These are phyloP conservation scores for Aspergillus fischeri DNA, from an alignment of 2,329 filamentous ascomycete genomes.

Conservation along the genomic window DNA sequence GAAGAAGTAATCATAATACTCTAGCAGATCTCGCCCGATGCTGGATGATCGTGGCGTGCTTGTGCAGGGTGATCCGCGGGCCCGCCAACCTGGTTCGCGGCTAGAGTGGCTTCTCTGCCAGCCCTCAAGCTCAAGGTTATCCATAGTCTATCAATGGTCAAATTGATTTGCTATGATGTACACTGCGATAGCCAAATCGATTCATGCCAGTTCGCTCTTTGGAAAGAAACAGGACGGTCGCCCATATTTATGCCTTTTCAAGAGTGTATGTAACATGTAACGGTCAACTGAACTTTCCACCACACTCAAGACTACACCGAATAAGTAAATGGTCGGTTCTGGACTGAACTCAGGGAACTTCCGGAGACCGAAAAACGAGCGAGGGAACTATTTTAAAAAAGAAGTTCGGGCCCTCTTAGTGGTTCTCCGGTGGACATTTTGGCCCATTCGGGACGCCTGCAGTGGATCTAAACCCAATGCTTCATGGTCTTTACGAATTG, in stretches of 20 bases:
- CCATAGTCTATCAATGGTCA: not conserved
- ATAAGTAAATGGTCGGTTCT: not conserved
- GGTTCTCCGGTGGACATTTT: not conserved
- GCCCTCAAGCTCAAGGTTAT: not conserved
- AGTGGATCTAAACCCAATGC: not conserved
- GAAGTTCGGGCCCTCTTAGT: too few species aligned
- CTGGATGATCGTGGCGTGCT: slow-evolving; percentile 6
- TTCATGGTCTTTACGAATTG: not conserved
- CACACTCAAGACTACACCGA: not conserved
- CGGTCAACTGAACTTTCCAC: not conserved
- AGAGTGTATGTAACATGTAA: not conserved
- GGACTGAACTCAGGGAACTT: too few species aligned
- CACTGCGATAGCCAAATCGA: not conserved
- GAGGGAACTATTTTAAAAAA: too few species aligned
- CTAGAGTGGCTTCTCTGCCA: slow-evolving; percentile 4
- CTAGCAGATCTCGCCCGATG: not conserved
- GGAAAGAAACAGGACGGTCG: not conserved
- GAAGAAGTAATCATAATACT: not conserved
- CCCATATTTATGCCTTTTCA: not conserved
- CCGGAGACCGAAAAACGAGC: too few species aligned
- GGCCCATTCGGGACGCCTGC: not conserved
- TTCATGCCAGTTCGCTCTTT: not conserved
- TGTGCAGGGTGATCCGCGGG: slow-evolving; percentile 15
- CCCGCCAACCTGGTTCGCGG: slow-evolving; percentile 19
- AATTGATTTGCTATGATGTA: not conserved